phyloP scores from a whole-genome alignment of 140 eudicot species.

The Oenanthe javanica region DNA sequence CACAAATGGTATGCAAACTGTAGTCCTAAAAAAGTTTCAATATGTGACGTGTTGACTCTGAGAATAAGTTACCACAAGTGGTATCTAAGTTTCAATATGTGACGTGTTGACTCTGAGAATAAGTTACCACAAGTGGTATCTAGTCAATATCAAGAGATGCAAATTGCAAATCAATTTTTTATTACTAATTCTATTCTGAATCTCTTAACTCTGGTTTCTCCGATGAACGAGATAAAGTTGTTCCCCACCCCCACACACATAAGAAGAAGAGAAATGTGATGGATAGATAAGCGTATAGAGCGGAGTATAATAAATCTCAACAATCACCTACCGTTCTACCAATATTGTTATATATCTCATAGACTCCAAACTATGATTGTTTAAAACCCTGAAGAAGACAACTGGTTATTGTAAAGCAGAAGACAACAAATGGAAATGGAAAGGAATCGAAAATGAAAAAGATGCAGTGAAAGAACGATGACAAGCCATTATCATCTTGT shows the following conservation, averaged over 20 bases:
- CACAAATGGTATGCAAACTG: not conserved
- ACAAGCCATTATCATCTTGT: conserved; percentile 25
- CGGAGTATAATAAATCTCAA: not conserved
- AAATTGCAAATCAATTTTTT: not conserved
- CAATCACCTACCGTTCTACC: not conserved
- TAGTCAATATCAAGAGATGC: not conserved
- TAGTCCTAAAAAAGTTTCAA: not conserved
- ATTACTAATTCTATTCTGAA: too few relatives aligned
- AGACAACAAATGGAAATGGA: conserved; percentile 38
- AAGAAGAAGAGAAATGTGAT: not conserved
- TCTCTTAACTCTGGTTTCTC: not conserved
- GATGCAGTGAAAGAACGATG: conserved; percentile 13
- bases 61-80: not conserved
- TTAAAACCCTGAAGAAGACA: not conserved
- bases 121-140: not conserved
- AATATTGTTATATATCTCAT: not conserved
- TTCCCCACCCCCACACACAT: not conserved
- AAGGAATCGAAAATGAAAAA: conserved; percentile 25
- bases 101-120: not conserved
- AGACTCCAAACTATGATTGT: not conserved
- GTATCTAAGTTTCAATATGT: too few relatives aligned
- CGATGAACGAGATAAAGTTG: not conserved
- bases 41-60: not conserved
- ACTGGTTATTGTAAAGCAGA: conserved; percentile 13
- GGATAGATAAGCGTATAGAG: not conserved